Base-by-base conservation (phyloP, 352 stramenopile species). In the Peronospora belbahrii region DNA sequence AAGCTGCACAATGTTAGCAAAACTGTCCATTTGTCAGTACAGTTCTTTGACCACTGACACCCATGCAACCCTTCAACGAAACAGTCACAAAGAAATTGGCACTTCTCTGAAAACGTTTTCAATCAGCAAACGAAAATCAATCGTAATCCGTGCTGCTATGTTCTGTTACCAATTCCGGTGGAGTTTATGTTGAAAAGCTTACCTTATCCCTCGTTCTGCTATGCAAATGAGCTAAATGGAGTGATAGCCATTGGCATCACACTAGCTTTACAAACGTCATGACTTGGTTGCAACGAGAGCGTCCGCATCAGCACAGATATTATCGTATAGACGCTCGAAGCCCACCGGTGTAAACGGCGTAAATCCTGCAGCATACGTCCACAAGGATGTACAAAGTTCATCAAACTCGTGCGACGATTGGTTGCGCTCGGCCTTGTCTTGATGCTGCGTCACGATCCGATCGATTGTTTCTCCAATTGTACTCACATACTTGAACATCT, bases 271-370 rank as follows among this genome's bases (percentile, higher is more conserved):
- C 30, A 1, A 31, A 6, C 7, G 31, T 67, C 58, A 67, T 45
- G 48, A 62, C 36, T 48, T 55, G 14, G 39, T 32, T 31, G 65
- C 49, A 31, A 64, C 43, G 7, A 83, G 56, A 53, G 66, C 56
- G 0, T 75, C 67, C 1, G 65, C 80, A 50, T 94, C 82, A 0
- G 71, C 75, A 34, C 75, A 88, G 39, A 94, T 88, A 43, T 91
- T 74, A 33, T 90, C 82, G 49, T 94, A 94, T 20, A 94, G 60
- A n/a, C 65, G 79, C 52, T 94, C 82, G 45, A 94, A 91, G 8
- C 67, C 55, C n/a, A 71, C 47, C 8, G 79, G 62, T 15, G 73
- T 71, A 34, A 94, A 94, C 10, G 77, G 74, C 42, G 82, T 91
- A 44, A 76, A 85, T 24, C 63, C 67, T 2, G 82, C 77, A 0